Conservation (phyloP, 371 early-diverging fungal genomes). For the Lichtheimia corymbifera region DNA sequence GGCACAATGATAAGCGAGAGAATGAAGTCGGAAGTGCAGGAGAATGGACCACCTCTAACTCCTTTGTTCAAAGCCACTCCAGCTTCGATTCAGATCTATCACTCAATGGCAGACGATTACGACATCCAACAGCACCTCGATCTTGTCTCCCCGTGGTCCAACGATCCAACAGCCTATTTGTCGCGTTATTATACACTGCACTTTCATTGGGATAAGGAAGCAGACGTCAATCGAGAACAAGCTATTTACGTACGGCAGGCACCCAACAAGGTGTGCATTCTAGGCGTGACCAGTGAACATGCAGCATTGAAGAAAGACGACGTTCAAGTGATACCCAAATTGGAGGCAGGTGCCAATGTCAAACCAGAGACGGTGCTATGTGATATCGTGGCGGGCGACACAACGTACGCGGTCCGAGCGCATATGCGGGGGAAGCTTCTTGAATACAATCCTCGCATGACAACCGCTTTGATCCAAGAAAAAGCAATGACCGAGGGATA, state of each 20-base stretch:
- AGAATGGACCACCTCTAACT: too few species aligned
- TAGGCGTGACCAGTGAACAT: constrained; percentile 32
- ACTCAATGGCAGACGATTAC: constrained; percentile 20
- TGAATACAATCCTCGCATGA: constrained; percentile 39
- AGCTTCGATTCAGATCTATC: neutral
- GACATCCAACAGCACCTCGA: constrained; percentile 22
- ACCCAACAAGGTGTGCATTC: constrained; percentile 53
- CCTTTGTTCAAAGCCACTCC: neutral
- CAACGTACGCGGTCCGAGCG: constrained; percentile 28
- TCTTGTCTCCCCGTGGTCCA: constrained; percentile 25
- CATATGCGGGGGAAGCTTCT: constrained; percentile 43
- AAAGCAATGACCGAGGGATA: constrained; percentile 42
- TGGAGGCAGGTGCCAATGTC: constrained; percentile 28
- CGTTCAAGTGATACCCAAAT: constrained; percentile 9
- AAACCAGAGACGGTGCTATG: constrained; percentile 28
- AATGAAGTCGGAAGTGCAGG: too few species aligned
- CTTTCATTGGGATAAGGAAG: constrained; percentile 21
- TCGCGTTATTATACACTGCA: constrained; percentile 43
- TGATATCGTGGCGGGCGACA: constrained; percentile 19
- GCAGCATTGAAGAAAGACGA: constrained; percentile 5
- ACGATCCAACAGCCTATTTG: constrained; percentile 32
- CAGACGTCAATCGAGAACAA: constrained; percentile 5
- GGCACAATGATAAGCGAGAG: too few species aligned
- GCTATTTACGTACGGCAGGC: constrained; percentile 45
- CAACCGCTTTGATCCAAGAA: constrained; percentile 24